A percentile compares a stretch with the other conserved stretches of the same genome.
Evolutionary conservation across 495 filamentous ascomycete genomes (phyloP).

Genomic region (Penicillium cataractarum): DNA sequence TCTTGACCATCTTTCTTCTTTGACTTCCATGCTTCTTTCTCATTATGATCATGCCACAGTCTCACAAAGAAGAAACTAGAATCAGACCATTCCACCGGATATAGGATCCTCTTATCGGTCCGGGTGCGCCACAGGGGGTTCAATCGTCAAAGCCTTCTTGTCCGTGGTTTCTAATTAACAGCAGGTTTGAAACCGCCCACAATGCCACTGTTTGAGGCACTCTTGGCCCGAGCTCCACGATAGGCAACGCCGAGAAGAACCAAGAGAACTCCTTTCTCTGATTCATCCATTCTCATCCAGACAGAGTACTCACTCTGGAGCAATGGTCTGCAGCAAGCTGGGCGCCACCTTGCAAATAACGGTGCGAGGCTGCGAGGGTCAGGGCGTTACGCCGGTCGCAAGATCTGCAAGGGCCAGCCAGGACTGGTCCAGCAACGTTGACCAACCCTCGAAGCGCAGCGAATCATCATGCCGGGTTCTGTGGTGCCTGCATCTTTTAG

Average conservation of each 20-base stretch:
- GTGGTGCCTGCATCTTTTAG: slow-evolving; percentile 13
- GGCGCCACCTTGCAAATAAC: neutral
- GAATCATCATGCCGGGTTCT: slow-evolving; percentile 14
- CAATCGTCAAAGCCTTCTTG: neutral
- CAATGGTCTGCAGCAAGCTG: neutral
- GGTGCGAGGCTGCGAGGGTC: slow-evolving; percentile 6
- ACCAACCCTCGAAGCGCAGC: slow-evolving; percentile 1
- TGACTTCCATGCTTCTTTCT: neutral
- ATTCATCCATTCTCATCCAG: slow-evolving; percentile 1
- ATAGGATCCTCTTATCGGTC: neutral
- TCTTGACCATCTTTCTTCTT: neutral
- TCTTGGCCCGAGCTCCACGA: slow-evolving; percentile 7
- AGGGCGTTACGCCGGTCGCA: slow-evolving; percentile 30
- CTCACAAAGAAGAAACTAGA: slow-evolving; percentile 1
- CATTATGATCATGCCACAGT: neutral
- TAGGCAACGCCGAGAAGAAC: neutral
- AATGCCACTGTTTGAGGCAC: slow-evolving; percentile 17
- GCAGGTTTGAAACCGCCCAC: slow-evolving; percentile 21
- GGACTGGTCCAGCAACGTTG: slow-evolving; percentile 8
- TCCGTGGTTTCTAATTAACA: slow-evolving; percentile 24
- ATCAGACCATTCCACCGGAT: neutral
- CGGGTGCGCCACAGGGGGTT: neutral
- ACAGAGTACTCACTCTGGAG: neutral
- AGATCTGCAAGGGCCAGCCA: slow-evolving; percentile 22
- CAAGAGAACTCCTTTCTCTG: neutral